These are phyloP conservation scores for Dryas alaskensis DNA, from an alignment of 306 rosid genomes.

Conservation along the genomic window DNA sequence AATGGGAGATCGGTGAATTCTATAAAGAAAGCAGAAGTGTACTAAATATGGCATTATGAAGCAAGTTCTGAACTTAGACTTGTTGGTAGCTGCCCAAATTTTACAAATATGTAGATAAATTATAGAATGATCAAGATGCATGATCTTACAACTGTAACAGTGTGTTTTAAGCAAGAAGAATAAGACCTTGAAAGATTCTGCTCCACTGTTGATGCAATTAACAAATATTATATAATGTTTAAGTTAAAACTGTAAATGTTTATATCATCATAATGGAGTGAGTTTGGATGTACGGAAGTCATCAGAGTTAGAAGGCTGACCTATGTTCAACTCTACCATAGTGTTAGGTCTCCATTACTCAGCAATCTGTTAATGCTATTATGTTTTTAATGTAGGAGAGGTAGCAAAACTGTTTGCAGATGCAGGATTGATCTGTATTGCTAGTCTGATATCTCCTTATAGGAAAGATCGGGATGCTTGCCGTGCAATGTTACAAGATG, in stretches of 20 bases:
- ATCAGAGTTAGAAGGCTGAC: background rate
- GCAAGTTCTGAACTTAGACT: background rate
- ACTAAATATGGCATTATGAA: background rate
- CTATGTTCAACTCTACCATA: background rate
- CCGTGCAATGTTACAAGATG: constrained; percentile 63
- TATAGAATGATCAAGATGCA: background rate
- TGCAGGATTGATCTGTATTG: constrained; percentile 70
- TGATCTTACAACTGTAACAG: background rate
- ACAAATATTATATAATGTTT: background rate
- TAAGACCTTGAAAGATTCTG: background rate
- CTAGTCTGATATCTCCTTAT: constrained; percentile 83
- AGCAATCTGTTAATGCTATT: background rate
- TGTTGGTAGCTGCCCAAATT: background rate
- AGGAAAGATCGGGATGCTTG: constrained; percentile 66
- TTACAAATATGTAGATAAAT: background rate
- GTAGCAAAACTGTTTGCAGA: constrained; percentile 82
- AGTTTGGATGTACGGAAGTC: background rate
- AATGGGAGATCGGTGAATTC: background rate
- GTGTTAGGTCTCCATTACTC: background rate
- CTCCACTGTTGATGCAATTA: background rate
- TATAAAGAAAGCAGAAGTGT: background rate
- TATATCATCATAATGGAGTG: background rate
- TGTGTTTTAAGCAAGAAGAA: background rate
- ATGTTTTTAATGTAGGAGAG: constrained; percentile 53
- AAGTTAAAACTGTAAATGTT: background rate